Evolutionary conservation across 768 basidiomycete genomes (phyloP).

Genomic region (Lactifluus volemus): DNA sequence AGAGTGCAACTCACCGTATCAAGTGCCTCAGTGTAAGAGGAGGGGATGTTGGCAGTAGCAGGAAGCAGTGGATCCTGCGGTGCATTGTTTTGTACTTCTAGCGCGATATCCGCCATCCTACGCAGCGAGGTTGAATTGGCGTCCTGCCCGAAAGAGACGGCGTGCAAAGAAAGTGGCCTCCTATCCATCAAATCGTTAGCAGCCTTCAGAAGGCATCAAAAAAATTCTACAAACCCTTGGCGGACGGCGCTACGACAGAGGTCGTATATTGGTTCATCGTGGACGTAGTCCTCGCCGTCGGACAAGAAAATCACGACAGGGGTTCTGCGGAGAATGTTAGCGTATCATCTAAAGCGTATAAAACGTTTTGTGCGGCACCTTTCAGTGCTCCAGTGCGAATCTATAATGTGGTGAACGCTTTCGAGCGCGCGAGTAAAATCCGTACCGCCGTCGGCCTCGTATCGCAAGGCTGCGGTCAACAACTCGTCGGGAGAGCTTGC

Average conservation of each 20-base stretch:
- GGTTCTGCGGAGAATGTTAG: slow-evolving; percentile 26
- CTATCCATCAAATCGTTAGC: slow-evolving; percentile 24
- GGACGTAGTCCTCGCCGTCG: slow-evolving; percentile 41
- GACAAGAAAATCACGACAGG: slow-evolving; percentile 52
- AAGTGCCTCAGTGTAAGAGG: slow-evolving; percentile 38
- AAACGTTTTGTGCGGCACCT: slow-evolving; percentile 26
- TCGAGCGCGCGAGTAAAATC: slow-evolving; percentile 36
- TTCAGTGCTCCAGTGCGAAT: slow-evolving; percentile 41
- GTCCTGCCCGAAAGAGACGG: slow-evolving; percentile 47
- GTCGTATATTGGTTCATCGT: slow-evolving; percentile 32
- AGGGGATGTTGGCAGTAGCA: neutral
- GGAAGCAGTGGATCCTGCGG: slow-evolving; percentile 32
- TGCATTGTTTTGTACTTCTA: slow-evolving; percentile 37
- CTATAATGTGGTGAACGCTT: slow-evolving; percentile 33
- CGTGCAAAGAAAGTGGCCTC: slow-evolving; percentile 50
- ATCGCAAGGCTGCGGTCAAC: slow-evolving; percentile 31
- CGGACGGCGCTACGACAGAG: slow-evolving; percentile 35
- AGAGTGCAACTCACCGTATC: neutral
- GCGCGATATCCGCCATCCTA: slow-evolving; percentile 45
- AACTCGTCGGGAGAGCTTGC: slow-evolving; percentile 37
- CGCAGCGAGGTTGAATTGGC: slow-evolving; percentile 27
- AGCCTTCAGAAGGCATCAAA: neutral
- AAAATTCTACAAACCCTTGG: slow-evolving; percentile 35
- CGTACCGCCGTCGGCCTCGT: slow-evolving; percentile 32
- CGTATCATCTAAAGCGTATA: neutral